phyloP scores from a whole-genome alignment of 495 filamentous ascomycete species.

The Articulospora tetracladia region DNA sequence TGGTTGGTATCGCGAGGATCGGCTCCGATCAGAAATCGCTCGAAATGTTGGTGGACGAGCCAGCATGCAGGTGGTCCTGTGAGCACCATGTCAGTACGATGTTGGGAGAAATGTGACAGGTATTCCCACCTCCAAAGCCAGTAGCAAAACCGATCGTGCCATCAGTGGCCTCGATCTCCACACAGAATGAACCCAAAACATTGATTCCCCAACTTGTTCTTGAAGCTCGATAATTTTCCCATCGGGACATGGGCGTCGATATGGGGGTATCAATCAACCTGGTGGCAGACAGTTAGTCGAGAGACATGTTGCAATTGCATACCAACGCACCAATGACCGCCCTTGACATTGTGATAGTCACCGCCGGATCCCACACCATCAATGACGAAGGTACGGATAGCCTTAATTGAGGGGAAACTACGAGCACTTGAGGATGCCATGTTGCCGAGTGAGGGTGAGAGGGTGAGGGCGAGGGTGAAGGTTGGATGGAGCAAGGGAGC shows the following conservation, averaged over 20 bases:
- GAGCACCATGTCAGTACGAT: background rate
- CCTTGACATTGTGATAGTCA: slow-evolving; percentile 94
- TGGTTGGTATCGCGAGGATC: slow-evolving; percentile 86
- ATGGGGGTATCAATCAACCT: slow-evolving; percentile 87
- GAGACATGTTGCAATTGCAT: background rate
- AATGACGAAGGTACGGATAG: slow-evolving; percentile 75
- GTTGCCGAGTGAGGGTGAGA: background rate
- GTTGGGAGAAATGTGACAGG: background rate
- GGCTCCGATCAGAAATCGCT: slow-evolving; percentile 82
- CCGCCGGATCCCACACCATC: slow-evolving; percentile 82
- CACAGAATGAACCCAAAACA: slow-evolving; percentile 85
- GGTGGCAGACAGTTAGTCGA: background rate
- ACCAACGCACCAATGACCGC: slow-evolving; percentile 68
- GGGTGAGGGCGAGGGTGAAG: too few relatives aligned
- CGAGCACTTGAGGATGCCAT: slow-evolving; percentile 41
- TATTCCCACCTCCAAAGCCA: slow-evolving; percentile 72
- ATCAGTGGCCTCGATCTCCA: slow-evolving; percentile 87
- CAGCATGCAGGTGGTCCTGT: slow-evolving; percentile 81
- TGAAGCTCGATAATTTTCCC: slow-evolving; percentile 81
- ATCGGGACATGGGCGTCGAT: slow-evolving; percentile 84
- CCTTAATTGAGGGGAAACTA: slow-evolving; percentile 70
- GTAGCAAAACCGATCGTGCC: slow-evolving; percentile 90
- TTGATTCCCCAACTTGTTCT: slow-evolving; percentile 95
- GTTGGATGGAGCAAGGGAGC: background rate
- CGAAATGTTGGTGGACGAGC: slow-evolving; percentile 87